Percentiles rank a stretch among this genome's conserved stretches.
phyloP scores from a whole-genome alignment of 768 basidiomycete species.

The Mycena venus region DNA sequence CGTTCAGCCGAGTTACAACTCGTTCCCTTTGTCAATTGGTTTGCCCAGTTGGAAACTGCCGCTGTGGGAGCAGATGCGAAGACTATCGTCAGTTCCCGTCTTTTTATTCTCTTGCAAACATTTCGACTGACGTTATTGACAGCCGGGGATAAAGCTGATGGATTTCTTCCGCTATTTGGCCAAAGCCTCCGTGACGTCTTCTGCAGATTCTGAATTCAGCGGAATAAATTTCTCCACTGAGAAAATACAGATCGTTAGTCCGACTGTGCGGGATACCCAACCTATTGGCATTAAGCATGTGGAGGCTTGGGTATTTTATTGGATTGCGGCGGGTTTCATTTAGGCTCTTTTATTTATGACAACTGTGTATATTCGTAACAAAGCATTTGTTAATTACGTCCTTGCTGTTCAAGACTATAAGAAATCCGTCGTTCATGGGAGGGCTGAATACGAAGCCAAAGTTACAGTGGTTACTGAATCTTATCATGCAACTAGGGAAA shows the following conservation, averaged over 20 bases:
- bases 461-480: no score
- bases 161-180: conserved; percentile 45
- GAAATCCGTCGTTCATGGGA: no score
- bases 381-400: no score
- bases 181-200: neutral
- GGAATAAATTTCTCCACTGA: conserved; percentile 44
- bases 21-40: conserved; percentile 42
- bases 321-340: no score
- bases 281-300: no score
- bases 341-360: no score
- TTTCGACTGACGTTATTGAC: neutral
- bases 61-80: conserved; percentile 23
- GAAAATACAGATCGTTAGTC: conserved; percentile 43
- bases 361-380: no score
- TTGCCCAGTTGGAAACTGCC: conserved; percentile 25
- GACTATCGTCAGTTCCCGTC: conserved; percentile 27
- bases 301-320: no score
- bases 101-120: neutral
- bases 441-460: no score
- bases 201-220: conserved; percentile 29
- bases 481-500: no score
- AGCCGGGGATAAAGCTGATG: conserved; percentile 54
- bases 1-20: conserved; percentile 1
- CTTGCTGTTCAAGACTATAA: no score
- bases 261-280: neutral